Percentiles rank a stretch among this genome's conserved stretches.
Evolutionary conservation across 768 basidiomycete species (phyloP).

Genomic region (Tylopilus subfusipes): DNA sequence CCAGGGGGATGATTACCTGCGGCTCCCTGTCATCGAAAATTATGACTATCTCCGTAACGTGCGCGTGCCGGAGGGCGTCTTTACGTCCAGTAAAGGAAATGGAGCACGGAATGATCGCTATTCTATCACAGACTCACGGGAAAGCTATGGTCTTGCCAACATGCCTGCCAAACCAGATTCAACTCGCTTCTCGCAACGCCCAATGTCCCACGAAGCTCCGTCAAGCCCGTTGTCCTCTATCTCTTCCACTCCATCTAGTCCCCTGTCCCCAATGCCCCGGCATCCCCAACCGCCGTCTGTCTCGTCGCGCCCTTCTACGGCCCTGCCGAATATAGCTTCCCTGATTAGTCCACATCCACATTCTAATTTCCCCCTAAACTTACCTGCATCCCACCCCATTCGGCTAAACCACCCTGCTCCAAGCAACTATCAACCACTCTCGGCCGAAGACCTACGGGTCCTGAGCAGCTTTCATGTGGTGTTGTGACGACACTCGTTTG

Average conservation of each 20-base stretch:
- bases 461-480: constrained; percentile 54
- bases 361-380: neutral
- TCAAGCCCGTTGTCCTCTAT: constrained; percentile 12
- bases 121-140: constrained; percentile 16
- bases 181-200: constrained; percentile 7
- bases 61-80: constrained; percentile 67
- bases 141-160: constrained; percentile 12
- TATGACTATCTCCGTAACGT: constrained; percentile 71
- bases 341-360: constrained; percentile 9
- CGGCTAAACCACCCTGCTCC: constrained; percentile 25
- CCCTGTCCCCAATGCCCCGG: constrained; percentile 11
- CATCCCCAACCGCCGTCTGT: constrained; percentile 9
- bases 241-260: constrained; percentile 13
- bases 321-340: constrained; percentile 25
- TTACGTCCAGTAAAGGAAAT: constrained; percentile 61
- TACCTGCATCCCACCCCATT: constrained; percentile 10
- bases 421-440: constrained; percentile 37
- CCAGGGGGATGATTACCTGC: constrained; percentile 65
- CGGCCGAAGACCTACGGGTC: constrained; percentile 58
- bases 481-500: constrained; percentile 31
- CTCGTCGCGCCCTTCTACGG: constrained; percentile 1
- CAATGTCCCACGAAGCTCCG: constrained; percentile 13
- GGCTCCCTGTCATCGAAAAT: constrained; percentile 68
- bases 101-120: constrained; percentile 30
- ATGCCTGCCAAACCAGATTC: constrained; percentile 4